Conservation (phyloP, 2,329 filamentous ascomycete genomes). For the Tympanopsis confertula region DNA sequence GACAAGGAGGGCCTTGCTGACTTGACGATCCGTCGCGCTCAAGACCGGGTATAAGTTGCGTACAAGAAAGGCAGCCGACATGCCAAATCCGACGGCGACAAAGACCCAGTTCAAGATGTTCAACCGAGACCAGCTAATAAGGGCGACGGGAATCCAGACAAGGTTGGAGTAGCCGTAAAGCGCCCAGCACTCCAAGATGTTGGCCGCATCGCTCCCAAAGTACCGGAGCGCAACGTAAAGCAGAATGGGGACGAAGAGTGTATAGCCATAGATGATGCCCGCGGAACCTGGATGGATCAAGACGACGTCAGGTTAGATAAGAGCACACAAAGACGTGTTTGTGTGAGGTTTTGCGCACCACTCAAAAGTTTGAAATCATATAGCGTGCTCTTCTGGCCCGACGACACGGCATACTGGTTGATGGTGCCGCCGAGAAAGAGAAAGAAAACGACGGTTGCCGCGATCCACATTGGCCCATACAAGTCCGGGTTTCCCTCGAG, state of each 20-base stretch:
- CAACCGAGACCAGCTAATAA: conserved; percentile 82
- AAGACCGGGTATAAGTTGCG: conserved; percentile 85
- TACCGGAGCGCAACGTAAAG: conserved; percentile 85
- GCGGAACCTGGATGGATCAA: conserved; percentile 53
- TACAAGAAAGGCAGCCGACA: conserved; percentile 74
- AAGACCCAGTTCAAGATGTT: conserved; percentile 86
- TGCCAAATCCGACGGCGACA: conserved; percentile 72
- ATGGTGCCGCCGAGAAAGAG: conserved; percentile 92
- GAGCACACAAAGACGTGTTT: neutral
- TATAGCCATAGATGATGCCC: conserved; percentile 91
- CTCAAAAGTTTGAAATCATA: conserved; percentile 87
- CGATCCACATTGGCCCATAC: conserved; percentile 98
- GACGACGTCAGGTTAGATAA: no score
- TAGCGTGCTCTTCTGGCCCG: conserved; percentile 61
- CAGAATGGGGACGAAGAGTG: conserved; percentile 69
- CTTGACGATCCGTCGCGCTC: conserved; percentile 83
- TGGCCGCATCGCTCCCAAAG: conserved; percentile 88
- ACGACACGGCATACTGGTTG: conserved; percentile 70
- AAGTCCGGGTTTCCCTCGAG: conserved; percentile 93
- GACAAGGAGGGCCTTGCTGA: conserved; percentile 75
- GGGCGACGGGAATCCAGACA: conserved; percentile 90
- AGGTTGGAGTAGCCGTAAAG: conserved; percentile 94
- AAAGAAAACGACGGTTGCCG: conserved; percentile 91
- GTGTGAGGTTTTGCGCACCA: conserved; percentile 36
- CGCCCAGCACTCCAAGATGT: conserved; percentile 88